phyloP scores from a whole-genome alignment of 1,284 basidiomycete species.

The Irpex sp. region DNA sequence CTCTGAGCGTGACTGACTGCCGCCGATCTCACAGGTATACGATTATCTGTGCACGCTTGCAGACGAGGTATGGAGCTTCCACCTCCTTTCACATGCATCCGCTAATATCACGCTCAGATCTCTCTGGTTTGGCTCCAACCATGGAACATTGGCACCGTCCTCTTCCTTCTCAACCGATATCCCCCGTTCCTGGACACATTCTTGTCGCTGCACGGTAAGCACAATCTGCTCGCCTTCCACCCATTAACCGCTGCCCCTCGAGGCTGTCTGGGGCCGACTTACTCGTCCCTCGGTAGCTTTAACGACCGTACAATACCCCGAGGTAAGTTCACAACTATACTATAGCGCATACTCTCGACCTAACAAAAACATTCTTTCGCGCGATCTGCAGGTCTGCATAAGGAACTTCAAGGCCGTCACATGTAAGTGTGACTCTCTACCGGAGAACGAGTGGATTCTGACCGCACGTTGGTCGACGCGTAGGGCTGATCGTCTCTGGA shows the following conservation, averaged over 20 bases:
- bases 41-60: constrained; percentile 37
- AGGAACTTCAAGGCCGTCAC: constrained; percentile 4
- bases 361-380: neutral
- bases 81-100: neutral
- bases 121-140: constrained; percentile 35
- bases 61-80: constrained; percentile 30
- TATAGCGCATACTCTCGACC: neutral
- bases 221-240: constrained; percentile 2
- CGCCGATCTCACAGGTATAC: constrained; percentile 26
- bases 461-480: constrained; percentile 16
- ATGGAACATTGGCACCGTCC: constrained; percentile 30
- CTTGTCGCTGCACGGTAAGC: constrained; percentile 31
- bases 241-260: neutral
- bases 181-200: constrained; percentile 40
- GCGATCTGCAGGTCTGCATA: constrained; percentile 2
- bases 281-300: constrained; percentile 6
- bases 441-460: neutral
- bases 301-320: neutral
- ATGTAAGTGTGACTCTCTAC: neutral
- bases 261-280: neutral
- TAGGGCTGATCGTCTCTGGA: constrained; percentile 37
- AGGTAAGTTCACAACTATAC: neutral
- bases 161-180: constrained; percentile 40
- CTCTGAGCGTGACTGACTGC: neutral
- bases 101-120: constrained; percentile 23